Evolutionary conservation across 805 yeast genomes (phyloP).

Genomic region (Suhomyces sp.): DNA sequence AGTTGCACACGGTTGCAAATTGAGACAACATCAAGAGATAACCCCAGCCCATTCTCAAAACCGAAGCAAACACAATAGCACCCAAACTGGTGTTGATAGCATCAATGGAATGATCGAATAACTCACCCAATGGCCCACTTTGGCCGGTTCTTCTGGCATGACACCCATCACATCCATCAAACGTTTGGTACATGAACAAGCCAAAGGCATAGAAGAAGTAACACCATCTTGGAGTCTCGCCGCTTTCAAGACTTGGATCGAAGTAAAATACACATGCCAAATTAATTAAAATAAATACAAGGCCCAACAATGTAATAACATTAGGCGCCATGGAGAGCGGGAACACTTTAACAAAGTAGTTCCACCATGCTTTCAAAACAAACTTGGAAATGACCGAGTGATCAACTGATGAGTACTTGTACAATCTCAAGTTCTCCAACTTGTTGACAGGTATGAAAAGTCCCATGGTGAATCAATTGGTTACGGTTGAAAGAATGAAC

Average conservation of each 20-base stretch:
- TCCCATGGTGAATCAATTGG: slow-evolving; percentile 48
- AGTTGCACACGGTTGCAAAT: slow-evolving; percentile 73
- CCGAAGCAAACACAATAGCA: slow-evolving; percentile 68
- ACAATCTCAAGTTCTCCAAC: slow-evolving; percentile 52
- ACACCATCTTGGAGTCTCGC: slow-evolving; percentile 69
- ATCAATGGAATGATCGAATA: slow-evolving; percentile 85
- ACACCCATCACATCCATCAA: slow-evolving; percentile 94
- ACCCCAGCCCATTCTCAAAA: slow-evolving; percentile 72
- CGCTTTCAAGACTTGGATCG: slow-evolving; percentile 60
- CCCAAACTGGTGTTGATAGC: slow-evolving; percentile 79
- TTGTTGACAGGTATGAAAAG: slow-evolving; percentile 56
- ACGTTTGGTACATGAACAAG: slow-evolving; percentile 86
- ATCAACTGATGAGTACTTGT: slow-evolving; percentile 75
- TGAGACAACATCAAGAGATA: slow-evolving; percentile 60
- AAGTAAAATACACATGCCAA: slow-evolving; percentile 62
- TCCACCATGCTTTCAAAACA: slow-evolving; percentile 81
- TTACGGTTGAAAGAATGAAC: neutral
- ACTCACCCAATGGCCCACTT: slow-evolving; percentile 89
- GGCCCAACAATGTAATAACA: slow-evolving; percentile 77
- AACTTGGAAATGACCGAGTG: slow-evolving; percentile 73
- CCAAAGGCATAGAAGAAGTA: slow-evolving; percentile 77
- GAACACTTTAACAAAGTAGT: slow-evolving; percentile 64
- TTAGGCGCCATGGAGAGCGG: slow-evolving; percentile 93
- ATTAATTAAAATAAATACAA: slow-evolving; percentile 66
- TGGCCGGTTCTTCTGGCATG: slow-evolving; percentile 97